These are phyloP conservation scores for Chlorella vulgaris DNA, from an alignment of 139 green algal species.

Conservation along the genomic window DNA sequence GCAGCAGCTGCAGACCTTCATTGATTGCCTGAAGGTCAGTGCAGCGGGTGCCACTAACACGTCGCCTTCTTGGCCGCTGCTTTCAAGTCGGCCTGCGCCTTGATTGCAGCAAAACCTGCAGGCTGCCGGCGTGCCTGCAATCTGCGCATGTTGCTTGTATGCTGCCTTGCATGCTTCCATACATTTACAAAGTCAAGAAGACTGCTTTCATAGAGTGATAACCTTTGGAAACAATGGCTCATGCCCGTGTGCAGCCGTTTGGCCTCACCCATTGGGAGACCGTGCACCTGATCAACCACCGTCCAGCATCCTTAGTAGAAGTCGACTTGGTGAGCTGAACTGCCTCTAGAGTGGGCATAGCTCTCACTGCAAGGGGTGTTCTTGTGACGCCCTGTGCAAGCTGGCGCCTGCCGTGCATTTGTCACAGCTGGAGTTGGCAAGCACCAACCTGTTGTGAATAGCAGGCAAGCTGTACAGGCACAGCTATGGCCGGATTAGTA, in stretches of 20 bases:
- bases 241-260: conserved; percentile 39
- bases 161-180: too few relatives aligned
- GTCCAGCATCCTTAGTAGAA: conserved; percentile 52
- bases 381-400: too few relatives aligned
- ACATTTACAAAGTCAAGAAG: too few relatives aligned
- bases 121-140: background rate
- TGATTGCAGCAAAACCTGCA: background rate
- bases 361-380: too few relatives aligned
- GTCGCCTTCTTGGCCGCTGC: background rate
- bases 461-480: background rate
- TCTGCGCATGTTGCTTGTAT: background rate
- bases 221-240: too few relatives aligned
- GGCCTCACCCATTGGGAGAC: conserved; percentile 53
- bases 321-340: conserved; percentile 51
- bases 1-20: conserved; percentile 46
- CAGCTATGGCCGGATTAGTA: too few relatives aligned
- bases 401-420: too few relatives aligned
- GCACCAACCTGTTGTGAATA: too few relatives aligned
- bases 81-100: background rate
- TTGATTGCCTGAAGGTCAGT: conserved; percentile 41
- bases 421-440: too few relatives aligned
- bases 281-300: conserved; percentile 67
- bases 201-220: too few relatives aligned
- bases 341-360: too few relatives aligned
- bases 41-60: background rate